A percentile compares a stretch with the other conserved stretches of the same genome.
These are phyloP conservation scores for Melocanna baccifera DNA, from an alignment of 176 grass and related monocot species.

Conservation along the genomic window DNA sequence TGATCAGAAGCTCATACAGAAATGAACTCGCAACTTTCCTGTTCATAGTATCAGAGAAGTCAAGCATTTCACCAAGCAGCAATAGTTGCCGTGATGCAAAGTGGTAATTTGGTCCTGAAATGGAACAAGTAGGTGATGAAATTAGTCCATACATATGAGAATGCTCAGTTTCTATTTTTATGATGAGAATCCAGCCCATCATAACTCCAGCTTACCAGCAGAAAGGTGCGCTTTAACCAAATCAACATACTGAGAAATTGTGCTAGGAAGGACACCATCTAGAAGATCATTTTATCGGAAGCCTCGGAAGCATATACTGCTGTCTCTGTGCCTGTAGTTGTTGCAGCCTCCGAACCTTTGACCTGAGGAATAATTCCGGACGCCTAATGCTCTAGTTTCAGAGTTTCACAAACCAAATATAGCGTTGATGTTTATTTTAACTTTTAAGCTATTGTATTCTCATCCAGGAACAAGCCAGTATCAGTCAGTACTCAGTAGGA, in stretches of 20 bases:
- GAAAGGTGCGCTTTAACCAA: constrained; percentile 95
- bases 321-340: constrained; percentile 89
- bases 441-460: not conserved
- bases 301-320: constrained; percentile 97
- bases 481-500: not conserved
- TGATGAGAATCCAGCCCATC: not conserved
- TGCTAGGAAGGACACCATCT: constrained; percentile 73
- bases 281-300: constrained; percentile 91
- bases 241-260: constrained; percentile 72
- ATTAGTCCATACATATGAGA: not conserved
- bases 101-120: constrained; percentile 78
- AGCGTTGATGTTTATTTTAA: not conserved
- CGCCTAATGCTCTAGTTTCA: not conserved
- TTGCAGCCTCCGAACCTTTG: constrained; percentile 87
- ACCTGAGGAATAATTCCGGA: constrained; percentile 43
- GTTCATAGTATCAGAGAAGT: constrained; percentile 87
- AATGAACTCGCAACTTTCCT: constrained; percentile 74
- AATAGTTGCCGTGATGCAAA: constrained; percentile 74
- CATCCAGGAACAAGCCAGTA: not conserved
- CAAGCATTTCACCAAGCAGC: constrained; percentile 82
- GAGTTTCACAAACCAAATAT: constrained; percentile 12
- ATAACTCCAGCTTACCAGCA: constrained; percentile 59
- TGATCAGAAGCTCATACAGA: constrained; percentile 63
- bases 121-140: constrained; percentile 10
- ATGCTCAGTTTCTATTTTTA: constrained; percentile 7